These are phyloP conservation scores for Agaricus bisporus DNA, from an alignment of 768 basidiomycete genomes.

Conservation along the genomic window DNA sequence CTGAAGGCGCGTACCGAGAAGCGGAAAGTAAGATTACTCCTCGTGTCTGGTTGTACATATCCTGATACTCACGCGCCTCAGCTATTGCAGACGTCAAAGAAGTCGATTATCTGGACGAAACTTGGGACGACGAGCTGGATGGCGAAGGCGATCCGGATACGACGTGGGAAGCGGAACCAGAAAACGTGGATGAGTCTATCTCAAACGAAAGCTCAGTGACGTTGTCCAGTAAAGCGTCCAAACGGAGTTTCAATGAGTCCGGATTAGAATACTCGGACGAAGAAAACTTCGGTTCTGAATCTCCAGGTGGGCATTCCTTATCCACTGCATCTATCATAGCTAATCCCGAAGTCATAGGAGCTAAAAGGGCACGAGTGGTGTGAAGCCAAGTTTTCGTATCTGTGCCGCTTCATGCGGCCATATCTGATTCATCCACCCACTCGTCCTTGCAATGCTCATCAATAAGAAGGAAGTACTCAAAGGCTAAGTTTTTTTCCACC, in stretches of 20 bases:
- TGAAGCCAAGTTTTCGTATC: slow-evolving; percentile 17
- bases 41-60: neutral
- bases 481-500: slow-evolving; percentile 19
- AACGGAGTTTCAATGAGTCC: slow-evolving; percentile 45
- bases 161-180: slow-evolving; percentile 14
- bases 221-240: slow-evolving; percentile 53
- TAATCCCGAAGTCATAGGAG: slow-evolving; percentile 20
- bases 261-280: slow-evolving; percentile 29
- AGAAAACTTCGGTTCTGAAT: slow-evolving; percentile 25
- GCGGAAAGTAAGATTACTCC: neutral
- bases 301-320: slow-evolving; percentile 35
- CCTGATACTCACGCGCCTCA: slow-evolving; percentile 4
- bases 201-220: slow-evolving; percentile 51
- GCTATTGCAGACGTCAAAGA: slow-evolving; percentile 10
- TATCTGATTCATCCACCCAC: neutral
- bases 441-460: neutral
- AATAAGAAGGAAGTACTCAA: slow-evolving; percentile 7
- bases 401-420: no score
- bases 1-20: neutral
- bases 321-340: neutral
- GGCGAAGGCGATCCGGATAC: slow-evolving; percentile 14
- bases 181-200: slow-evolving; percentile 37
- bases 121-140: slow-evolving; percentile 33
- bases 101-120: slow-evolving; percentile 38
- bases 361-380: slow-evolving; percentile 38